Evolutionary conservation across 2,329 filamentous ascomycete genomes (phyloP).

Genomic region (Eurotiales sp.): DNA sequence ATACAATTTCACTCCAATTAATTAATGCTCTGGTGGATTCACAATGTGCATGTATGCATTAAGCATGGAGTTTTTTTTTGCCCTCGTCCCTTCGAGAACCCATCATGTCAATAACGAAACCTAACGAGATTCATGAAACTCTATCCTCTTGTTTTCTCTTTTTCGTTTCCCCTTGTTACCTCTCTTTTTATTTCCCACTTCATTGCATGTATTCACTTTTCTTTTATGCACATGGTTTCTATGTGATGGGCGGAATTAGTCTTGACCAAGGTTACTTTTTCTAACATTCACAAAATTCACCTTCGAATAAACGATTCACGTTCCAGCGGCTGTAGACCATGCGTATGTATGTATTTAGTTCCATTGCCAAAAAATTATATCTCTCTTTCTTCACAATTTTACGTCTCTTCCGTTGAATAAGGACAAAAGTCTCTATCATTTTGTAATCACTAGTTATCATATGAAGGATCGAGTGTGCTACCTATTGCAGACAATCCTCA

Average conservation of each 20-base stretch:
- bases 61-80: conserved; percentile 6
- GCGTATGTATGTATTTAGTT: background rate
- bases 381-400: background rate
- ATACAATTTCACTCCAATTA: background rate
- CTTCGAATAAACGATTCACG: background rate
- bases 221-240: conserved; percentile 10
- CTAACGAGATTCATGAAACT: conserved; percentile 11
- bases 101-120: conserved; percentile 13
- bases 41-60: conserved; percentile 8
- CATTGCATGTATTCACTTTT: conserved; percentile 2
- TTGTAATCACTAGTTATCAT: too few relatives aligned
- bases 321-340: background rate
- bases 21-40: background rate
- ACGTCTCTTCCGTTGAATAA: background rate
- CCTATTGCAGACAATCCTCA: too few relatives aligned
- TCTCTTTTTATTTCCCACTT: background rate
- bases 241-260: background rate
- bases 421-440: too few relatives aligned
- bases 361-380: too few relatives aligned
- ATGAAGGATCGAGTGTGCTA: too few relatives aligned
- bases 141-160: background rate
- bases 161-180: background rate
- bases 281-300: background rate
- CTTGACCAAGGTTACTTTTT: background rate
- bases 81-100: too few relatives aligned